Evolutionary conservation across 2,329 filamentous ascomycete species (phyloP), one percentile per base, ranked within the genome.

Genomic region (Xylariaceae sp.): DNA sequence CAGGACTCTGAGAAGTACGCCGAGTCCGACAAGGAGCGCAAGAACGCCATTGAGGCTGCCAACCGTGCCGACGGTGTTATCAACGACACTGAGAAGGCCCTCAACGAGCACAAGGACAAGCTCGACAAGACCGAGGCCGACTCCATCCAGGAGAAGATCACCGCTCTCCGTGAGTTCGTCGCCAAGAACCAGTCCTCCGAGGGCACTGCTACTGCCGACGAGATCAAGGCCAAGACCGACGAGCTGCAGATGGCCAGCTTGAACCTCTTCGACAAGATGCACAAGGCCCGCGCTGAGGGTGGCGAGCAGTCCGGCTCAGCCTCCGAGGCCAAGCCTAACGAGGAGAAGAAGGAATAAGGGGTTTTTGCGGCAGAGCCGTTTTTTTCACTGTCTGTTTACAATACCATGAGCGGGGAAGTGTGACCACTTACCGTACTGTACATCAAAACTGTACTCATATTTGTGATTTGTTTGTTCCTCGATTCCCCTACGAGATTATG

Each of bases 181-280:
- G 87, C 87, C 80, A 92, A 96, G 88, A 95, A 86, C 84, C 93
- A 97, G 82, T 85, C 90, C 71, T 93, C 93, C 66, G 94, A 99
- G 82, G 87, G 88, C 72, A 85, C 81, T 64, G 86, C 89, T 72
- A 95, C 91, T 62, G 89, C 92, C 55, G 89, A 90, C 66, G 90
- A 97, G 79, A 88, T 99, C 78, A 97, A 97, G 89, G 86, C 90
- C 81, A 97, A 97, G 90, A 95, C 90, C 71, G 94, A 97, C 68
- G 93, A 97, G 79, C 89, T 99, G 74, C 94, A 97, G 82, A 90
- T 89, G 76, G 90, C 93, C 68, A 93, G 89, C 78, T 82, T 99
- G 79, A 96, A 90, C 80, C 87, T 97, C 73, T 97, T 99, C 77
- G 94, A 97, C 82, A 97, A 97, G 89, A 96, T 99, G 90, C 93